A percentile compares a stretch with the other conserved stretches of the same genome.
Evolutionary conservation across 805 yeast genomes (phyloP).

Genomic region (Spathaspora gorwiae): DNA sequence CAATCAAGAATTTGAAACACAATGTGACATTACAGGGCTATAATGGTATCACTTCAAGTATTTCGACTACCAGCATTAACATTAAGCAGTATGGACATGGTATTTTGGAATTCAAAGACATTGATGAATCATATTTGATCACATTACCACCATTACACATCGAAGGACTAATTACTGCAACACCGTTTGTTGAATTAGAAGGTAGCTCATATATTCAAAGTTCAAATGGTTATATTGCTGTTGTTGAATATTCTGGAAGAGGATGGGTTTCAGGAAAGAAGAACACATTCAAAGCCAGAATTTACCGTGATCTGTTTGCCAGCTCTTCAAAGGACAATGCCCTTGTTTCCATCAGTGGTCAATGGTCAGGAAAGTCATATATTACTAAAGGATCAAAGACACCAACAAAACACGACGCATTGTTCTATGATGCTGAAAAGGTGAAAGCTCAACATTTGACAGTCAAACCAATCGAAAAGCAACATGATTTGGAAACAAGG

Average conservation of each 20-base stretch:
- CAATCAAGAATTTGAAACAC: slow-evolving; percentile 68
- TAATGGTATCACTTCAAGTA: slow-evolving; percentile 81
- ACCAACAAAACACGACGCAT: slow-evolving; percentile 38
- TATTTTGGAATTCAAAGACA: slow-evolving; percentile 55
- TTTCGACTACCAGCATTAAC: slow-evolving; percentile 70
- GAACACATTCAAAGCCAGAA: slow-evolving; percentile 83
- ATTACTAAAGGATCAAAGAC: slow-evolving; percentile 54
- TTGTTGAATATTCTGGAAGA: slow-evolving; percentile 80
- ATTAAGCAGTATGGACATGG: slow-evolving; percentile 95
- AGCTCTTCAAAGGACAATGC: slow-evolving; percentile 55
- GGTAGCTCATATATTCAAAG: slow-evolving; percentile 82
- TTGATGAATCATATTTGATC: slow-evolving; percentile 65
- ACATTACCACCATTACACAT: slow-evolving; percentile 94
- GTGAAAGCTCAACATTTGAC: slow-evolving; percentile 49
- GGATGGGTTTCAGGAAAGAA: slow-evolving; percentile 96
- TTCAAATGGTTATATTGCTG: slow-evolving; percentile 69
- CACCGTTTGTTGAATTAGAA: slow-evolving; percentile 93
- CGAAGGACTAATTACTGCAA: slow-evolving; percentile 85
- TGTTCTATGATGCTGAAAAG: slow-evolving; percentile 61
- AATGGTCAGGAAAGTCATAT: slow-evolving; percentile 80
- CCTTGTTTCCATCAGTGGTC: slow-evolving; percentile 78
- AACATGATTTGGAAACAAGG: slow-evolving; percentile 77
- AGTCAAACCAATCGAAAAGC: slow-evolving; percentile 81
- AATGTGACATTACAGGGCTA: slow-evolving; percentile 77
- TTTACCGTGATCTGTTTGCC: slow-evolving; percentile 51